Percentiles rank a stretch among this genome's conserved stretches.
Evolutionary conservation across 129 eudicot genomes (phyloP).

Genomic region (Apium graveolens): DNA sequence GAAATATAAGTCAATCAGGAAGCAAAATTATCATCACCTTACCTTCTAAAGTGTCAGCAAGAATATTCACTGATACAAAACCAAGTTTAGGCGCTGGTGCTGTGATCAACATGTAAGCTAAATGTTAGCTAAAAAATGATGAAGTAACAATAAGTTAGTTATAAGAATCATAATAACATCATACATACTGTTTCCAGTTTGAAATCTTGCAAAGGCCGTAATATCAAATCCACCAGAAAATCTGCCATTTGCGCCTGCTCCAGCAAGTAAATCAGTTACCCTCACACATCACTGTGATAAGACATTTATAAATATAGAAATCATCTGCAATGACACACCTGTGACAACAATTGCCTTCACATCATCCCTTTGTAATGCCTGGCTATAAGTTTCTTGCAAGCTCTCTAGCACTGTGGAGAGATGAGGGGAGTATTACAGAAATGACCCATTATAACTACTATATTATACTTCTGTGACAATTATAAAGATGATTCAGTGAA

Average conservation of each 20-base stretch:
- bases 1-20: not conserved
- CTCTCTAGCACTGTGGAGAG: conserved; percentile 59
- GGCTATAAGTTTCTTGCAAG: conserved; percentile 56
- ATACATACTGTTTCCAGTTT: conserved; percentile 52
- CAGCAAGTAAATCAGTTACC: conserved; percentile 6
- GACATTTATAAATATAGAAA: conserved; percentile 4
- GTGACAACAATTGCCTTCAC: conserved; percentile 95
- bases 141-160: not conserved
- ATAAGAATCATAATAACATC: not conserved
- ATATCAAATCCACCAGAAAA: conserved; percentile 99
- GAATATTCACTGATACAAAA: conserved; percentile 65
- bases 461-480: not conserved
- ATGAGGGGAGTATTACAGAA: not conserved
- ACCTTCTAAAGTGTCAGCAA: conserved; percentile 83
- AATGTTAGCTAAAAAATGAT: conserved; percentile 6
- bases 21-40: not conserved
- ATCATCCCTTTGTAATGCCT: conserved; percentile 77
- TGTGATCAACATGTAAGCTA: conserved; percentile 17
- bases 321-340: conserved; percentile 38
- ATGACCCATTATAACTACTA: not conserved
- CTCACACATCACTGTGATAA: not conserved
- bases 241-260: conserved; percentile 79
- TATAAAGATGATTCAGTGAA: not conserved
- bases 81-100: conserved; percentile 70
- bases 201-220: conserved; percentile 60